Evolutionary conservation across 73 alveolate genomes (phyloP).

Genomic region (Urostyla sp.): DNA sequence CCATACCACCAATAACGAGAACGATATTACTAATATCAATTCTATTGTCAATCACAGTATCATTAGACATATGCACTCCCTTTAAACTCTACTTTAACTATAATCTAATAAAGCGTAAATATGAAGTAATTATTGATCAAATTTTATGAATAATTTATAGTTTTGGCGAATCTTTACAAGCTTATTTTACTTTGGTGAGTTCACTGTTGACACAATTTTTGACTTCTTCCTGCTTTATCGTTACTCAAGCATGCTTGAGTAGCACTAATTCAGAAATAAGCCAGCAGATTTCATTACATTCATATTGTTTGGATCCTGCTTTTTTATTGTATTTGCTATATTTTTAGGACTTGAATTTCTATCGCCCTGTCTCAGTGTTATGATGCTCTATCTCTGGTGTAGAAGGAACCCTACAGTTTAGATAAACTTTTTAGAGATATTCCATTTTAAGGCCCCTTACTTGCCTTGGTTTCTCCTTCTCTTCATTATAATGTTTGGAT

Average conservation of each 20-base stretch:
- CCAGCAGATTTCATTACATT: constrained; percentile 58
- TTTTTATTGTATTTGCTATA: constrained; percentile 34
- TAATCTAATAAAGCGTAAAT: constrained; percentile 19
- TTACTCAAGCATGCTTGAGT: constrained; percentile 48
- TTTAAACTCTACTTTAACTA: constrained; percentile 62
- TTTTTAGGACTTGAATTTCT: constrained; percentile 51
- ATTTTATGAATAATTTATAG: constrained; percentile 13
- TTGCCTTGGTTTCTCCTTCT: constrained; percentile 54
- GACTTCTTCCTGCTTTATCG: constrained; percentile 31
- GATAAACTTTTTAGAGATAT: constrained; percentile 43
- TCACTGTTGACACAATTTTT: constrained; percentile 42
- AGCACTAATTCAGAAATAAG: constrained; percentile 31
- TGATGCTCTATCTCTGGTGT: constrained; percentile 64
- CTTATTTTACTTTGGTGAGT: constrained; percentile 58
- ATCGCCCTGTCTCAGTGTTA: constrained; percentile 39
- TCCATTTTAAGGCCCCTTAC: constrained; percentile 54
- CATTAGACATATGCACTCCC: constrained; percentile 60
- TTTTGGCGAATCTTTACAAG: constrained; percentile 61
- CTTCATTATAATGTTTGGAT: constrained; percentile 29
- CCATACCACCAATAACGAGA: constrained; percentile 56
- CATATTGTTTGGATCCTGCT: constrained; percentile 15
- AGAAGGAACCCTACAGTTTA: constrained; percentile 47
- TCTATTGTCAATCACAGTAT: constrained; percentile 41
- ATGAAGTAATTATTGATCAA: constrained; percentile 7
- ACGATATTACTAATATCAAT: constrained; percentile 41